These are phyloP conservation scores for Penicillium digitatum DNA, from an alignment of 2,329 filamentous ascomycete species.

Conservation along the genomic window DNA sequence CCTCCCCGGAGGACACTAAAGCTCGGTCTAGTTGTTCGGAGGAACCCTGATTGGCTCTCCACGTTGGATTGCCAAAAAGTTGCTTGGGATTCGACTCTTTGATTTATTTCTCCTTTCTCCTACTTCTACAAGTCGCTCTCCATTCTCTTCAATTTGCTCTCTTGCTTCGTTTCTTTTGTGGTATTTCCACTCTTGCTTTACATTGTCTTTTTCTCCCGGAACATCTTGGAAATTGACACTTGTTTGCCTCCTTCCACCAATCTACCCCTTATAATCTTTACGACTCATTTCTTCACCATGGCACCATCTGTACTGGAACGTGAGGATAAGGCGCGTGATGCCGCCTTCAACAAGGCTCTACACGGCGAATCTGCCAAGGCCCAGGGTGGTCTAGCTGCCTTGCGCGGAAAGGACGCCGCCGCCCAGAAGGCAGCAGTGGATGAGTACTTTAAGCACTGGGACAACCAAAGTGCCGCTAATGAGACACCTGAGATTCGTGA, in stretches of 20 bases:
- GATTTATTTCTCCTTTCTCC: slow-evolving; percentile 20
- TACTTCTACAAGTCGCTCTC: slow-evolving; percentile 9
- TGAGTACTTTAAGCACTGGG: slow-evolving; percentile 96
- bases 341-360: slow-evolving; percentile 83
- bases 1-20: slow-evolving; percentile 3
- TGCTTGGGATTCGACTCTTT: slow-evolving; percentile 17
- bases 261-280: slow-evolving; percentile 18
- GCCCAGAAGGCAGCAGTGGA: slow-evolving; percentile 80
- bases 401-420: slow-evolving; percentile 75
- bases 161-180: slow-evolving; percentile 11
- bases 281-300: slow-evolving; percentile 40
- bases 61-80: slow-evolving; percentile 22
- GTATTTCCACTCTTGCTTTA: slow-evolving; percentile 5
- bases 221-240: slow-evolving; percentile 5
- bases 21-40: slow-evolving; percentile 8
- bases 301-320: slow-evolving; percentile 62
- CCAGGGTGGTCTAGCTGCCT: slow-evolving; percentile 70
- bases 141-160: slow-evolving; percentile 12
- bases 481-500: slow-evolving; percentile 82
- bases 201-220: background rate
- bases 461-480: slow-evolving; percentile 70
- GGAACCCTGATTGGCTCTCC: slow-evolving; percentile 8
- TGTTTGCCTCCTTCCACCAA: slow-evolving; percentile 18
- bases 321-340: slow-evolving; percentile 82
- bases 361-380: slow-evolving; percentile 70